Evolutionary conservation across 2,329 filamentous ascomycete genomes (phyloP).

Genomic region (Phaeophleospora eucalypticola): DNA sequence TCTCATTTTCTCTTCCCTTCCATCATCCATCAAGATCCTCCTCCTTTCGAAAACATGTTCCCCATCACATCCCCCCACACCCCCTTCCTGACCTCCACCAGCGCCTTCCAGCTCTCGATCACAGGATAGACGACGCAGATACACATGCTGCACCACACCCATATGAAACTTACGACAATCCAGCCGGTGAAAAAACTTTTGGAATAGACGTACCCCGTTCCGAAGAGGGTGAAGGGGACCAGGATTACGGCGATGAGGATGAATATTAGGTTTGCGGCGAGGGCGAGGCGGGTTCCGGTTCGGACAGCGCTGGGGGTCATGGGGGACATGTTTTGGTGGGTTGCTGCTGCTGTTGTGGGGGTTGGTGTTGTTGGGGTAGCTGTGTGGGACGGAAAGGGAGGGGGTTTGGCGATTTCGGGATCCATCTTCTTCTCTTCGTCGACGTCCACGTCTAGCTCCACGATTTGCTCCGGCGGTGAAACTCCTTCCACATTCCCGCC

Average conservation of each 20-base stretch:
- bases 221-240: slow-evolving; percentile 35
- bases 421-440: slow-evolving; percentile 8
- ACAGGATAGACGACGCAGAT: slow-evolving; percentile 42
- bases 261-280: slow-evolving; percentile 37
- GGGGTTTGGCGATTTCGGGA: slow-evolving; percentile 26
- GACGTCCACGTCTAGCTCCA: not conserved
- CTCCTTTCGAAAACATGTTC: not conserved
- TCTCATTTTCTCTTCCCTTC: not conserved
- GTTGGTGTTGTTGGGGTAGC: too few relatives aligned
- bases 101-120: slow-evolving; percentile 39
- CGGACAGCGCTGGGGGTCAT: slow-evolving; percentile 39
- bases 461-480: not conserved
- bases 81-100: slow-evolving; percentile 20
- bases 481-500: slow-evolving; percentile 7
- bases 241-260: slow-evolving; percentile 39
- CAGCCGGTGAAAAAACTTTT: slow-evolving; percentile 40
- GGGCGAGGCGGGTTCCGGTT: slow-evolving; percentile 37
- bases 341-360: slow-evolving; percentile 20
- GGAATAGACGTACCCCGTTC: slow-evolving; percentile 39
- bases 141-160: slow-evolving; percentile 39
- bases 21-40: not conserved
- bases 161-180: slow-evolving; percentile 40
- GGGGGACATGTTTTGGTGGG: slow-evolving; percentile 35
- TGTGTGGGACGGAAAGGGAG: too few relatives aligned
- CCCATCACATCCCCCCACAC: slow-evolving; percentile 13